Percentiles rank a stretch among this genome's conserved stretches.
phyloP scores from a whole-genome alignment of 2,329 filamentous ascomycete species.

The Parascedosporium putredinis region DNA sequence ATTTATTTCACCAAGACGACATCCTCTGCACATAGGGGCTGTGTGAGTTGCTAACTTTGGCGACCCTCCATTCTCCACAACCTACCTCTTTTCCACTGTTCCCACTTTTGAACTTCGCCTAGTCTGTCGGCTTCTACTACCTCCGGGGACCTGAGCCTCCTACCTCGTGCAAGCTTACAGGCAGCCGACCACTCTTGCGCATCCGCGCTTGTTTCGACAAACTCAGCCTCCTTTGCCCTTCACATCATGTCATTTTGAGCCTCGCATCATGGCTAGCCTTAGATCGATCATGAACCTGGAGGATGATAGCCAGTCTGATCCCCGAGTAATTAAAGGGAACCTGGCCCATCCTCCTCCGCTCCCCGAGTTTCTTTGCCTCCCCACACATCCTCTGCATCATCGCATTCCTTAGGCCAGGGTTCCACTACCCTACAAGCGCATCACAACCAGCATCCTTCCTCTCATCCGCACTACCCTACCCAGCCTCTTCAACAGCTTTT shows the following conservation, averaged over 20 bases:
- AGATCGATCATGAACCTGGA: constrained; percentile 11
- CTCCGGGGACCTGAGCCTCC: not conserved
- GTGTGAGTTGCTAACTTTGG: constrained; percentile 8
- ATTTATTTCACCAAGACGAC: constrained; percentile 1
- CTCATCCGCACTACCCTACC: not conserved
- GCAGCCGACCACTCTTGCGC: not conserved
- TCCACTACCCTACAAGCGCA: constrained; percentile 1
- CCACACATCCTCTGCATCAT: not conserved
- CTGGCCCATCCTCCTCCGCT: constrained; percentile 5
- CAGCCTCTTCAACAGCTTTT: not conserved
- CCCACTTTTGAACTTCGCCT: not conserved
- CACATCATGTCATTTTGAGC: constrained; percentile 5
- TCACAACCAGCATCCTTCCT: constrained; percentile 2
- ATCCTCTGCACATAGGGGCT: constrained; percentile 2
- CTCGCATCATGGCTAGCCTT: constrained; percentile 9
- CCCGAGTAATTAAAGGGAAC: constrained; percentile 9
- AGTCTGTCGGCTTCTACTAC: not conserved
- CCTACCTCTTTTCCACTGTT: not conserved
- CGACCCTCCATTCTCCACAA: not conserved
- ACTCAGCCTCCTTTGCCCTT: constrained; percentile 5
- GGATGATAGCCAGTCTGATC: constrained; percentile 5
- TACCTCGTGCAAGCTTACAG: not conserved
- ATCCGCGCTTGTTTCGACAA: not conserved
- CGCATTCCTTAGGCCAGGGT: not conserved
- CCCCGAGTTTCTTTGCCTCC: not conserved